Evolutionary conservation across 768 basidiomycete species (phyloP), one percentile per base, ranked within the genome.

Genomic region (Boletellus emodensis): DNA sequence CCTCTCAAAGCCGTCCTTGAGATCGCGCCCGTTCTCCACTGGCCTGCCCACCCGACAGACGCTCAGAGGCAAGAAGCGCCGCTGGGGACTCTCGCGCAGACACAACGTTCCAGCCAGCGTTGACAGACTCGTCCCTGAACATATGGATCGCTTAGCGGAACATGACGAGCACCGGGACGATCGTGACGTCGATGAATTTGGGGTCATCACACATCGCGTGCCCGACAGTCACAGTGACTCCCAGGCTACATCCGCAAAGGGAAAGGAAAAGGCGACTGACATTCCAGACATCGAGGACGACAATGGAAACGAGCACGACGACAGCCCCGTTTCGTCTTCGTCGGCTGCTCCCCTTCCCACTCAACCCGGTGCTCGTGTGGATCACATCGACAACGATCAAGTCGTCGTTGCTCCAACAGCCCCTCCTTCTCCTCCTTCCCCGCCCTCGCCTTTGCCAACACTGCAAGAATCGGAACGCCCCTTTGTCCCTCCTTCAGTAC

Each of bases 221-320:
- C 52, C 62, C 61, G 63, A 63, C 53, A 55, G 55, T 49, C 63
- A 60, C 61, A 50, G 22, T 55, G 53, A 65, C 55, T 60, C 63
- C 26, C 55, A 55, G 46, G 47, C 45, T 48, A 30, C 53, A 28
- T 54, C 55, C 47, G 46, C 55, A 30, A 74, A 74, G 58, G 72
- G 70, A 49, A 72, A 74, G 52, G 71, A 68, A 51, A 72, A 69
- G 57, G 67, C 59, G 52, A 57, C 47, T 17, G 69, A 65, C 17
- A 22, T 46, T 32, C 6, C 36, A 20, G 46, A 49, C 44, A 13
- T 46, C 10, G 51, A 54, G 36, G 52, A 51, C 46, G 46, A 36
- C 34, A 18, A 39, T 17, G 38, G 48, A n/a, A 40, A 40, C 22
- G 32, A 55, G 14, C 40, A 40, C 22, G 32, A 52, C 38, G 36